phyloP scores from a whole-genome alignment of 2,329 filamentous ascomycete species.

The Aspergillus novofumigatus region DNA sequence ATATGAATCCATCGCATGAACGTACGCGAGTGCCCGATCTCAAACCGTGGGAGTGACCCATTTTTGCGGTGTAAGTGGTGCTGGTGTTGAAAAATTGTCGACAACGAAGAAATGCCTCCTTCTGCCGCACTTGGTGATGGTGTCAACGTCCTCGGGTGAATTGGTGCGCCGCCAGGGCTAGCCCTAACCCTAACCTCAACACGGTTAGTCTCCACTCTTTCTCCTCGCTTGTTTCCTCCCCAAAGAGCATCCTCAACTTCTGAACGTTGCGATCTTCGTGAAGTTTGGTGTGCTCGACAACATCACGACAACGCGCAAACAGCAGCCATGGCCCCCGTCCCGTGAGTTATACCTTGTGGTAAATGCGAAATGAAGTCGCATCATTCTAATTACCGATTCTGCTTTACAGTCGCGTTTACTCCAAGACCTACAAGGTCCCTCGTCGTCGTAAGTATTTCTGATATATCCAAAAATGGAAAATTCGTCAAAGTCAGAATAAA shows the following conservation, averaged over 20 bases:
- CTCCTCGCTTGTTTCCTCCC: slow-evolving; percentile 19
- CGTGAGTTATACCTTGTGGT: slow-evolving; percentile 34
- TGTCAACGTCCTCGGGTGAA: slow-evolving; percentile 19
- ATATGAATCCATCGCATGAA: slow-evolving; percentile 25
- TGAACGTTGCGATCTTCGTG: slow-evolving; percentile 19
- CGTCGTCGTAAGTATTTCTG: slow-evolving; percentile 62
- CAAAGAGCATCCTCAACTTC: slow-evolving; percentile 18
- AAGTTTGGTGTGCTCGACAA: slow-evolving; percentile 30
- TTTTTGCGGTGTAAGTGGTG: slow-evolving; percentile 56
- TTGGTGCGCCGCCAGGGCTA: slow-evolving; percentile 26
- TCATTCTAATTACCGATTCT: slow-evolving; percentile 24
- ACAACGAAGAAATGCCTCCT: slow-evolving; percentile 29
- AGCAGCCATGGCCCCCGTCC: slow-evolving; percentile 41
- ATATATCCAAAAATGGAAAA: slow-evolving; percentile 9
- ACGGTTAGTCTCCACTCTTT: slow-evolving; percentile 15
- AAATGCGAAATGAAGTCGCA: slow-evolving; percentile 35
- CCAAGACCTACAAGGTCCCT: slow-evolving; percentile 99
- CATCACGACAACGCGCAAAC: slow-evolving; percentile 35
- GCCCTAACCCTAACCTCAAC: slow-evolving; percentile 20
- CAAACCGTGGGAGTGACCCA: slow-evolving; percentile 86
- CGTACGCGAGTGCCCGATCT: slow-evolving; percentile 78
- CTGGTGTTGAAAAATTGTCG: slow-evolving; percentile 37
- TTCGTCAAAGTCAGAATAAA: slow-evolving; percentile 9
- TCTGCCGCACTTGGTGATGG: slow-evolving; percentile 22
- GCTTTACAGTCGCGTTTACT: slow-evolving; percentile 65